Evolutionary conservation across 148 eudicot species (phyloP).

Genomic region (Fallopia convolvulus): DNA sequence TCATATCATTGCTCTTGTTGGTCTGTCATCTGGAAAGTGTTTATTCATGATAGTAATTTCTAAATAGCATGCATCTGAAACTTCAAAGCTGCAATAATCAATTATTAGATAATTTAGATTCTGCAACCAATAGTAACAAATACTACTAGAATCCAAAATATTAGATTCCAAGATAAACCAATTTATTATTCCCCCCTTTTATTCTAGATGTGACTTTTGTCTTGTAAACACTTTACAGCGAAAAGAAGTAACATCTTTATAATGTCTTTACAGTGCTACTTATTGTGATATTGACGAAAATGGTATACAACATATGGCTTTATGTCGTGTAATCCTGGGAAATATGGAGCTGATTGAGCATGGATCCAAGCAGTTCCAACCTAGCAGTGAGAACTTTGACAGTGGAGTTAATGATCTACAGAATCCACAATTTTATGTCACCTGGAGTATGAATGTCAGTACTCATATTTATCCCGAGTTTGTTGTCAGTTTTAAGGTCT

Average conservation of each 20-base stretch:
- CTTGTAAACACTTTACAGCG: not conserved
- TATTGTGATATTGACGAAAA: constrained; percentile 86
- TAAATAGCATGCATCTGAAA: not conserved
- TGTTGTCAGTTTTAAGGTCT: constrained; percentile 76
- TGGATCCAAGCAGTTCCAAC: constrained; percentile 85
- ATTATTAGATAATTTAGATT: not conserved
- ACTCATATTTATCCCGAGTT: constrained; percentile 80
- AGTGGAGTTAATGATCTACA: constrained; percentile 82
- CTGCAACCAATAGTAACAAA: not conserved
- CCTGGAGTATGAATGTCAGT: constrained; percentile 85
- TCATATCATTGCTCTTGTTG: not conserved
- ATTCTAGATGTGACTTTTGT: not conserved
- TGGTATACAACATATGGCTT: constrained; percentile 25
- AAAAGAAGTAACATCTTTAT: not conserved
- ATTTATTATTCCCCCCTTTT: not conserved
- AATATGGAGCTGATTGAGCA: constrained; percentile 74
- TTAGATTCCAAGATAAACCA: not conserved
- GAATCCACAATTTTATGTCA: constrained; percentile 61
- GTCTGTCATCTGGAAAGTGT: not conserved
- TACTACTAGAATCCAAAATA: not conserved
- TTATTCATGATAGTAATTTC: not conserved
- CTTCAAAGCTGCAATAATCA: not conserved
- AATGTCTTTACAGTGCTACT: constrained; percentile 49
- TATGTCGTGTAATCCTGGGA: constrained; percentile 79
- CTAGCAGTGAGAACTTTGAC: constrained; percentile 72